Evolutionary conservation across 2,329 filamentous ascomycete genomes (phyloP), one percentile per base, ranked within the genome.

Genomic region (Cyanodermella asteris): DNA sequence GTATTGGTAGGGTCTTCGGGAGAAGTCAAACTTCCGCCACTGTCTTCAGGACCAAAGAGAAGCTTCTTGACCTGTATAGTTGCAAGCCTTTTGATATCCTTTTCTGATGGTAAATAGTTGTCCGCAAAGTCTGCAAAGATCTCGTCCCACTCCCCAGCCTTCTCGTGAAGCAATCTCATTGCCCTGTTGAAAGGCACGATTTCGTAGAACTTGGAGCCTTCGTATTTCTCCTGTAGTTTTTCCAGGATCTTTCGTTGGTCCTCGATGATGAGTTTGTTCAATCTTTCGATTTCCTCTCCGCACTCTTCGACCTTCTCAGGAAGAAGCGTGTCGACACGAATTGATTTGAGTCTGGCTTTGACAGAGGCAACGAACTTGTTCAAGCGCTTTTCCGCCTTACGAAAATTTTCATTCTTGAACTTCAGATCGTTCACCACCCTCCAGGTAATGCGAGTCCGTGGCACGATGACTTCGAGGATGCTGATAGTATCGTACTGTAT

Each of bases 181-280:
- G 84, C 75, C 29, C 73, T 64, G 38, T 94, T 97, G 34, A 97
- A 62, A 1, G 90, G 87, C 24, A 94, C 82, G 27, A 93, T 72
- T 47, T 97, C 87, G 53, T 91, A 97, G 43, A 94, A 94, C 42
- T 80, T 82, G 3, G 82, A 91, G 34, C 72, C 72, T 53, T 87
- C 81, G 43, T 97, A 97, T 33, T 77, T 78, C 17, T 82, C 71
- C 44, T 93, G 81, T 7, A 97, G 57, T 33, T 78, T 76, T 26
- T 64, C 64, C 25, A 81, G 59, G 26, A 94, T 56, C 27, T 62
- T 58, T 4, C 63, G 54, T 37, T 91, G 74, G 33, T 97, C 84
- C 18, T 91, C 80, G 31, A 81, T 74, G 1, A 77, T 77, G 36
- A 72, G 77, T 40, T 72, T 76, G 18, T 61, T 66, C 24, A 97